These are phyloP conservation scores for Aspergillus transmontanensis DNA, from an alignment of 2,329 filamentous ascomycete species.

Conservation along the genomic window DNA sequence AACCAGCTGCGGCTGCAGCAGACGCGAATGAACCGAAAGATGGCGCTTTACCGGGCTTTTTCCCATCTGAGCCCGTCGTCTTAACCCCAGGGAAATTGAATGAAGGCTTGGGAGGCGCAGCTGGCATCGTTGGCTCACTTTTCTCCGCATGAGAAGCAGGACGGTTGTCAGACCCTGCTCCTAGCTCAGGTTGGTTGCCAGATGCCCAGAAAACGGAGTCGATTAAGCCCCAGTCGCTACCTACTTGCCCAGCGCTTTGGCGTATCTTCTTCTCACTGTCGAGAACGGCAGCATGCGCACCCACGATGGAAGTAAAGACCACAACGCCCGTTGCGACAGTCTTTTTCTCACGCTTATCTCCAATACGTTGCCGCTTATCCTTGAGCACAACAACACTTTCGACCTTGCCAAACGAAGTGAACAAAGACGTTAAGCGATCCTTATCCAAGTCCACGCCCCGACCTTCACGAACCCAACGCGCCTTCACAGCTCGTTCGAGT, in stretches of 20 bases:
- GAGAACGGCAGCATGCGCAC: slow-evolving; percentile 58
- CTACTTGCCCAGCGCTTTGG: slow-evolving; percentile 28
- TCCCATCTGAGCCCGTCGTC: slow-evolving; percentile 19
- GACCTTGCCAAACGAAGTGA: slow-evolving; percentile 58
- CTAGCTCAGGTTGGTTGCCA: slow-evolving; percentile 55
- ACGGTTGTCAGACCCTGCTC: slow-evolving; percentile 11
- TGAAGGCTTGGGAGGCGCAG: slow-evolving; percentile 23
- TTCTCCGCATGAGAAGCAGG: slow-evolving; percentile 17
- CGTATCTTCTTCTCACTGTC: slow-evolving; percentile 48
- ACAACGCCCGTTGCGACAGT: slow-evolving; percentile 57
- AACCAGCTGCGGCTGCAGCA: slow-evolving; percentile 27
- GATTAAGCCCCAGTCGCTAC: slow-evolving; percentile 50
- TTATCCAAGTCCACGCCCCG: slow-evolving; percentile 50
- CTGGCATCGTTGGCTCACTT: slow-evolving; percentile 15
- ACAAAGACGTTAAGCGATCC: slow-evolving; percentile 50
- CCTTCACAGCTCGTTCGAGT: slow-evolving; percentile 60
- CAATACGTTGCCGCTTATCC: slow-evolving; percentile 57
- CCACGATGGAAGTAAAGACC: slow-evolving; percentile 60
- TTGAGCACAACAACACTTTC: slow-evolving; percentile 58
- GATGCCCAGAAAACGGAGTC: slow-evolving; percentile 59
- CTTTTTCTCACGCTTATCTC: slow-evolving; percentile 55
- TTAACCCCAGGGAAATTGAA: slow-evolving; percentile 42
- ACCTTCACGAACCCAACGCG: slow-evolving; percentile 57
- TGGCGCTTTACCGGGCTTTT: slow-evolving; percentile 37
- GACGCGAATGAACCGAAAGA: slow-evolving; percentile 47